Base-by-base conservation (phyloP, 257 asterid genomes). In the Ballota nigra region DNA sequence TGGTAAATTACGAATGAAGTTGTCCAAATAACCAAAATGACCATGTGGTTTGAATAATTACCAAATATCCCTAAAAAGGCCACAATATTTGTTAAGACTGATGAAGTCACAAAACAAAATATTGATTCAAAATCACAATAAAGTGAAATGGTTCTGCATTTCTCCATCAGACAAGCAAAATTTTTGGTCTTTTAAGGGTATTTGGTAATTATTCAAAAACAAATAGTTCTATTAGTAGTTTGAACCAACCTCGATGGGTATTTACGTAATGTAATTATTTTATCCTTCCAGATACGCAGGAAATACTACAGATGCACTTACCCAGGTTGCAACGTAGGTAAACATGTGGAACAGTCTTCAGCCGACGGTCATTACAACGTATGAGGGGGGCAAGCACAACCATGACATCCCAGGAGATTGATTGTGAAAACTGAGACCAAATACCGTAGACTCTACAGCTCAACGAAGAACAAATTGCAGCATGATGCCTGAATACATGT, bases 311-410 rank as follows among this genome's bases (percentile, higher is more conserved):
- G 91, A 68, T 94, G 99, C 71, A 91, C 99, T 28, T 83, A 66
- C 64, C 75, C 88, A 1, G 99, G 96, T 65, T 94, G 99, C 79
- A 89, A 86, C 34, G 99, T 94, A 22, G 96, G 99, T 20, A 94
- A 94, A 75, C 99, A 94, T 41, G 99, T 94, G 0, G 99, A 94
- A 80, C 85, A 97, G 81, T 89, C 99, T 63, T 83, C 97, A 29
- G 33, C 84, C 9, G 99, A 94, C 70, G 4, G 98, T 93, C 9
- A 76, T 89, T 47, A 94, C 98, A 2, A 89, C 98, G 4, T 94
- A 94, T 5, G 97, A 94, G 79, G 97, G 99, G 31, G n/a, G n/a
- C n/a, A 91, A 94, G 75, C 99, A 94, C 76, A 79, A 82, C 70
- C 99, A 91, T 22, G 97, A 84, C 31, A 76, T 88, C 82, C 97